Base-by-base conservation (phyloP, 345 rosid species). In the Sisymbrium altissimum region DNA sequence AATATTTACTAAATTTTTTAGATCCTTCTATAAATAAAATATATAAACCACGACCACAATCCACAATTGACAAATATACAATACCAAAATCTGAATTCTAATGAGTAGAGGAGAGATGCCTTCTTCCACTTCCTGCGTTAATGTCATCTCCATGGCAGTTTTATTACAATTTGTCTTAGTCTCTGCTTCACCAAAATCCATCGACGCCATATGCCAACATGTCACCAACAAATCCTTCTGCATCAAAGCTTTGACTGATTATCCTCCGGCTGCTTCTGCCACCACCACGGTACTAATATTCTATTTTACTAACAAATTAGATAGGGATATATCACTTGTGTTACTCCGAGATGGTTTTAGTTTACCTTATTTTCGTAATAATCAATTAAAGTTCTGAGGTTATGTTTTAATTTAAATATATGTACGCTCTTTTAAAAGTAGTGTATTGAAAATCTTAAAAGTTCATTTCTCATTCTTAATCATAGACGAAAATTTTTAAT, bases 161-260 rank as follows among this genome's bases (percentile, higher is more conserved):
- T 17, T 54, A 5, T 10, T 53, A 63, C 70, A 63, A 11, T 23
- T 62, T 63, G 14, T 72, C 36, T 52, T 30, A 9, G 55, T 25
- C 17, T 53, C 68, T 39, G 6, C 76, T 41, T 53, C 54, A 18
- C 38, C 46, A 19, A 41, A 63, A 53, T 27, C 17, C 17, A 64
- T 72, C 41, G 44, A 72, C 9, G 38, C 50, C 61, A 53, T 72
- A 54, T 64, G 77, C 38, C 6, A 43, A 32, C 11, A 4, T 13
- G 63, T 54, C 14, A 32, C 27, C 4, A 14, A 53, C 64, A 72
- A 53, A 54, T 43, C 46, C 57, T 72, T 72, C 38, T 72, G 77
- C 46, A 5, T 15, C 48, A 19, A 72, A 30, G 53, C 77, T 10
- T 61, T 72, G 64, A 72, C 19, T 2, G 56, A 56, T 9, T 54